These are phyloP conservation scores for Ceratorhiza oryzae-sativae DNA, from an alignment of 1,284 basidiomycete genomes.

Conservation along the genomic window DNA sequence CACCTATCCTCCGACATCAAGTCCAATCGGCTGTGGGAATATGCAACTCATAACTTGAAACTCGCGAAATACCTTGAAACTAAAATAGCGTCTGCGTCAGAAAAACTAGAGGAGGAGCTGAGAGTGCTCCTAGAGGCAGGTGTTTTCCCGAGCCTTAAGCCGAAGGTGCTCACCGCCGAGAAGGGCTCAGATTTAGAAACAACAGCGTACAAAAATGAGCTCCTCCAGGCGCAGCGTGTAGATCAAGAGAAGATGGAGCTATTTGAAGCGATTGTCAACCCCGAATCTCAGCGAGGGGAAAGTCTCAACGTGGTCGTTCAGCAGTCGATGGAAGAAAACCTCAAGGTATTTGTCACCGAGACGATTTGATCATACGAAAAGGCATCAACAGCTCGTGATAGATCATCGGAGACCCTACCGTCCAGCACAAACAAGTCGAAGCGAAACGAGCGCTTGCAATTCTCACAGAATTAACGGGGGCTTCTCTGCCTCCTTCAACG, in stretches of 20 bases:
- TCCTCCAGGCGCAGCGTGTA: background rate
- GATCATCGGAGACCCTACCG: conserved; percentile 16
- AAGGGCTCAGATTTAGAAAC: conserved; percentile 3
- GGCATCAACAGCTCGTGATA: background rate
- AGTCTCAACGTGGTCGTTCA: background rate
- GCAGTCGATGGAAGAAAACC: conserved; percentile 3
- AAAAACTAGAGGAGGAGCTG: conserved; percentile 7
- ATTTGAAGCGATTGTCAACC: background rate
- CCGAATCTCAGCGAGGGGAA: background rate
- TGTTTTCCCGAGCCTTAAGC: background rate
- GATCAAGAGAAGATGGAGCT: conserved; percentile 10
- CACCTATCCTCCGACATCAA: background rate
- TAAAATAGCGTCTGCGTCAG: background rate
- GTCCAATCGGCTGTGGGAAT: background rate
- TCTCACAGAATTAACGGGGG: conserved; percentile 26
- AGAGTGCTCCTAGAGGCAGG: background rate
- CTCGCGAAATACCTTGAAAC: background rate
- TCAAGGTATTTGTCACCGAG: conserved; percentile 12
- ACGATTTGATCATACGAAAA: background rate
- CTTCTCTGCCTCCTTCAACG: conserved; percentile 19
- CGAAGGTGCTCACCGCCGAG: background rate
- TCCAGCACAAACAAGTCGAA: conserved; percentile 14
- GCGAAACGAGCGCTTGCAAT: conserved; percentile 17
- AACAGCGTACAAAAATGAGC: conserved; percentile 16
- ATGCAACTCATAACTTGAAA: background rate